These are phyloP conservation scores for Prunus persica DNA, from an alignment of 306 rosid species.

Conservation along the genomic window Prunus_persica_NCBIv2 NC_034010.1:29582501-29583000, in stretches of 20 bases:
- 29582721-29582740: conserved; percentile 47
- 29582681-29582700: too few relatives aligned
- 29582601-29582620: conserved; percentile 7
- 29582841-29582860: too few relatives aligned
- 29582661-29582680: background rate
- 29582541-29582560: conserved; percentile 1
- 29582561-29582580: conserved; percentile 1
- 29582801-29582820: conserved; percentile 26
- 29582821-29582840: conserved; percentile 16
- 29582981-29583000: too few relatives aligned
- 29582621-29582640: background rate
- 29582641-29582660: background rate
- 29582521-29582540: background rate
- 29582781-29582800: background rate
- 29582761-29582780: conserved; percentile 32
- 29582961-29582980: too few relatives aligned
- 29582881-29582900: background rate
- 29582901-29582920: background rate
- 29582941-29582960: background rate
- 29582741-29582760: conserved; percentile 37
- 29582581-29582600: background rate
- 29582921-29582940: conserved; percentile 10
- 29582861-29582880: background rate
- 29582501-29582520: background rate
- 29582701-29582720: too few relatives aligned